Evolutionary conservation across 2,329 filamentous ascomycete species (phyloP), one percentile per base, ranked within the genome.

Genomic region (Cryphonectria naterciae): DNA sequence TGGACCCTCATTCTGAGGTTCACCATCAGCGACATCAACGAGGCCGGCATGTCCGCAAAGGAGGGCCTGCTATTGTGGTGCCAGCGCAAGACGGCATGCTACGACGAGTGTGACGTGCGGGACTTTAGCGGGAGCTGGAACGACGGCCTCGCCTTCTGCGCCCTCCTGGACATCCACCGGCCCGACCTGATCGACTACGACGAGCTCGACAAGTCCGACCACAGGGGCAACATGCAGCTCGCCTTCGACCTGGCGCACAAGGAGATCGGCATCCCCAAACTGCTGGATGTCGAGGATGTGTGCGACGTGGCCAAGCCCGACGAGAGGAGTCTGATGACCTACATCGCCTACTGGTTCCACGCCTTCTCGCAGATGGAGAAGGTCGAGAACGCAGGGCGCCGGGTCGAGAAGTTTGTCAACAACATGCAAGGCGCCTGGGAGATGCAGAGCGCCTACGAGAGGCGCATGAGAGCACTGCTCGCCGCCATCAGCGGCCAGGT

Each of bases 321-420:
- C 80, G 96, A 99, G 82, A 91, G 94, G 76, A 97, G 93, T 80
- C 87, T 99, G 79, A 99, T 99, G 96, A 99, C 96, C 0, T 99
- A 99, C 81, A 99, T 99, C 77, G 96, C 96, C 74, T 99, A 99
- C 85, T 99, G 96, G 96, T 99, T 99, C 87, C 96, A 99, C 79
- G 96, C 96, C 76, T 99, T 99, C 80, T 98, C 95, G 41, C 95
- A 98, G 78, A 97, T 99, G 91, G 96, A 99, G 83, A 93, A 95
- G 80, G 96, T 99, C 11, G 96, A 99, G 82, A 99, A 99, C 79
- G 96, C 96, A 4, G 96, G 96, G 6, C 89, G 96, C 73, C 89
- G 96, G 75, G 96, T 99, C 6, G 96, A 99, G 84, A 99, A 99
- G 82, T 99, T 99, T 78, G 93, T 99, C 76, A 94, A 93, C 79